phyloP scores from a whole-genome alignment of 345 rosid genomes.

The Laguncularia racemosa region DNA sequence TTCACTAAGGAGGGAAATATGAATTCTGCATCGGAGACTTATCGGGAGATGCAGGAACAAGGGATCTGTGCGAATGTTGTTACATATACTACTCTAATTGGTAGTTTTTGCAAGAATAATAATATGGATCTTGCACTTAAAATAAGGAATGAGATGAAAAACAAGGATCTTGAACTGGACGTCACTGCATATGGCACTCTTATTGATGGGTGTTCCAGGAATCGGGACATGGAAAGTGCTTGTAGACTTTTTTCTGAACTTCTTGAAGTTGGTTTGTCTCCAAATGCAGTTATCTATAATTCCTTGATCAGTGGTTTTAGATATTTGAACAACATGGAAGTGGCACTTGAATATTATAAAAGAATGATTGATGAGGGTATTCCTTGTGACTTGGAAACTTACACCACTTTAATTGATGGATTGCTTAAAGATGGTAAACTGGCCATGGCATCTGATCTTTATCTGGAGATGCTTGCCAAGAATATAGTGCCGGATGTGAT shows the following conservation, averaged over 20 bases:
- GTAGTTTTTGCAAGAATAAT: constrained; percentile 46
- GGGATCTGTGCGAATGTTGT: constrained; percentile 53
- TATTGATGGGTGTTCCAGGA: constrained; percentile 57
- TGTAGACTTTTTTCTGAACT: constrained; percentile 47
- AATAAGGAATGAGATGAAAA: constrained; percentile 48
- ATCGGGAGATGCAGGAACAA: constrained; percentile 44
- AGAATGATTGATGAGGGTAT: constrained; percentile 58
- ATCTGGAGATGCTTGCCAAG: constrained; percentile 53
- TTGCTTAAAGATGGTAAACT: constrained; percentile 53
- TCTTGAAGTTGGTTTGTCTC: constrained; percentile 49
- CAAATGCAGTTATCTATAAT: constrained; percentile 43
- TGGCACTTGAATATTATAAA: constrained; percentile 45
- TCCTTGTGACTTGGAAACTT: constrained; percentile 42
- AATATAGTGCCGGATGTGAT: constrained; percentile 52
- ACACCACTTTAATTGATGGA: constrained; percentile 71
- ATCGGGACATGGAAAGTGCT: constrained; percentile 46
- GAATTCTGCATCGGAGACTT: constrained; percentile 38
- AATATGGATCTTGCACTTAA: constrained; percentile 44
- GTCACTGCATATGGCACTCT: constrained; percentile 44
- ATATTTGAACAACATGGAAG: constrained; percentile 51
- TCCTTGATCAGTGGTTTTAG: constrained; percentile 66
- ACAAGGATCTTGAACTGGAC: constrained; percentile 43
- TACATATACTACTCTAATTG: constrained; percentile 61
- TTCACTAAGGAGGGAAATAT: constrained; percentile 47
- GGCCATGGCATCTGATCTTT: constrained; percentile 48